Percentiles rank a stretch among this genome's conserved stretches.
Evolutionary conservation across 2,329 filamentous ascomycete genomes (phyloP).

Genomic region (Talaromyces sp.): DNA sequence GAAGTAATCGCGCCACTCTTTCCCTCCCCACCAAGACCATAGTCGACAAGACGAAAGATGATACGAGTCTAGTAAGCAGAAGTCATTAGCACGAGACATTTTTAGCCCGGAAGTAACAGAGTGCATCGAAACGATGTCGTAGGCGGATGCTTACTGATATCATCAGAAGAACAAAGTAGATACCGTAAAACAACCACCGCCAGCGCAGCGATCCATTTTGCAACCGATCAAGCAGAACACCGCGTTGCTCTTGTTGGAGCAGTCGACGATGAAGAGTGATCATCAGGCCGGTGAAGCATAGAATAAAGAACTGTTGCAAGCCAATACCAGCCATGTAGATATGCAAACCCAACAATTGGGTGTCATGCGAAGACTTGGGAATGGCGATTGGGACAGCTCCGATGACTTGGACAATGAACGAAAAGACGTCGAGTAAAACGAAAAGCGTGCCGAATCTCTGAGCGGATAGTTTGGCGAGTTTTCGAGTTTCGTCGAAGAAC

Average conservation of each 20-base stretch:
- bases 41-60: not conserved
- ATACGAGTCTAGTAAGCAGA: not conserved
- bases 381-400: not conserved
- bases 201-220: not conserved
- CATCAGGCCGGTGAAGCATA: not conserved
- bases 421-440: conserved; percentile 11
- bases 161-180: not conserved
- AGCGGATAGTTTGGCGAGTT: conserved; percentile 8
- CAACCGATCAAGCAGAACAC: not conserved
- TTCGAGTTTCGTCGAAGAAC: conserved; percentile 10
- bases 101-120: not conserved
- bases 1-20: not conserved
- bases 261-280: not conserved
- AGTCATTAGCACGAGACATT: not conserved
- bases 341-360: not conserved
- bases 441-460: conserved; percentile 11
- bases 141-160: not conserved
- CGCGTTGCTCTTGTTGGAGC: not conserved
- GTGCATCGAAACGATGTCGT: not conserved
- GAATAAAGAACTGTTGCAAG: not conserved
- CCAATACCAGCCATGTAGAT: not conserved
- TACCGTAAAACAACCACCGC: not conserved
- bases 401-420: not conserved
- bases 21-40: not conserved
- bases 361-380: not conserved